Percentiles rank a stretch among this genome's conserved stretches.
These are phyloP conservation scores for Populus nigra DNA, from an alignment of 345 rosid genomes.

Conservation along the genomic window DNA sequence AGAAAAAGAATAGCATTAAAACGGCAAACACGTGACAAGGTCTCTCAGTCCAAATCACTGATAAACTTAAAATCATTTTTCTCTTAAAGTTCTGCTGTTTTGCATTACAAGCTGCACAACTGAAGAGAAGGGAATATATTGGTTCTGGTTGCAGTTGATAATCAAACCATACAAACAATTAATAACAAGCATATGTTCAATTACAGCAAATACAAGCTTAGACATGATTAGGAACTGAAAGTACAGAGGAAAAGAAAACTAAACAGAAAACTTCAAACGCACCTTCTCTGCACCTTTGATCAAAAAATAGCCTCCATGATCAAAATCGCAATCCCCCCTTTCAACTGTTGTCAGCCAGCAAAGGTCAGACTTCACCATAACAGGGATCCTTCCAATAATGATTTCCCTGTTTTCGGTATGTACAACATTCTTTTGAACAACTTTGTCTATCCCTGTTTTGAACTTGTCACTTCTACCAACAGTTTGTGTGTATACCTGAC, in stretches of 20 bases:
- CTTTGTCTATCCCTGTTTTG: constrained; percentile 71
- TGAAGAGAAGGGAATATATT: not conserved
- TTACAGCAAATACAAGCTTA: not conserved
- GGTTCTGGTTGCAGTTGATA: not conserved
- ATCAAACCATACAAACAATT: not conserved
- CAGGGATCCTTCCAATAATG: constrained; percentile 72
- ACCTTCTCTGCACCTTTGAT: constrained; percentile 96
- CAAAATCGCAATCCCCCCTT: constrained; percentile 80
- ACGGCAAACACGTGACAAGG: no score
- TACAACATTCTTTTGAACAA: constrained; percentile 36
- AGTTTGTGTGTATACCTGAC: constrained; percentile 51
- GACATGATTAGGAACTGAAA: not conserved
- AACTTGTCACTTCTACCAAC: constrained; percentile 66
- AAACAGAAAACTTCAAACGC: constrained; percentile 18
- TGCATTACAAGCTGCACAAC: not conserved
- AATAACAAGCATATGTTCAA: not conserved
- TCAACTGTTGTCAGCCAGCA: constrained; percentile 62
- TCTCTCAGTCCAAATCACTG: no score
- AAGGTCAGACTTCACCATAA: constrained; percentile 79
- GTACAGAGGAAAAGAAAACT: not conserved
- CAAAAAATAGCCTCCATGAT: constrained; percentile 83
- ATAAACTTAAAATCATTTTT: no score
- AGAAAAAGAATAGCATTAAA: no score
- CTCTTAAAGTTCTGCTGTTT: not conserved
- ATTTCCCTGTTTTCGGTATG: constrained; percentile 46